These are phyloP conservation scores for Penstemon newberryi DNA, from an alignment of 257 asterid species.

Conservation along the genomic window DNA sequence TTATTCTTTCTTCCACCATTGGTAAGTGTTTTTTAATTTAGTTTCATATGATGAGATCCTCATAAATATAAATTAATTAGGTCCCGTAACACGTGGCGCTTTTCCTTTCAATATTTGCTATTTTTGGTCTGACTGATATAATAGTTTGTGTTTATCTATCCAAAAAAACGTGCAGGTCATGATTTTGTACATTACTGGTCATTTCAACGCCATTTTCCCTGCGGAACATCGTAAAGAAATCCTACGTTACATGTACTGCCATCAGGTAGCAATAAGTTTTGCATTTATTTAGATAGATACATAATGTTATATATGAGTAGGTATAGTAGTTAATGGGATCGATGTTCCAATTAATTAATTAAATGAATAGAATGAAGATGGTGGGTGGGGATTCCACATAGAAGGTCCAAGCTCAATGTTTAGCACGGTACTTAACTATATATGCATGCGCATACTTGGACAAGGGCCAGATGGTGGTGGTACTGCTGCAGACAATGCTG, in stretches of 20 bases:
- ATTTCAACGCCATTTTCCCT: conserved; percentile 55
- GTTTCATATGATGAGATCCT: not conserved
- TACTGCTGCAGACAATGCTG: conserved; percentile 34
- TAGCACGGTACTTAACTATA: conserved; percentile 63
- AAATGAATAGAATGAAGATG: conserved; percentile 60
- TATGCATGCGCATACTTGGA: conserved; percentile 70
- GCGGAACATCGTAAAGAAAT: conserved; percentile 66
- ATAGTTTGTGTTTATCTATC: too few species aligned
- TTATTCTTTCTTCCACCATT: conserved; percentile 81
- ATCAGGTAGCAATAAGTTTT: conserved; percentile 51
- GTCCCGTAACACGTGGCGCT: too few species aligned
- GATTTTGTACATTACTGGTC: conserved; percentile 62
- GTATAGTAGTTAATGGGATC: too few species aligned
- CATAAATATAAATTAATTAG: too few species aligned
- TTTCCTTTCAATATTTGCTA: too few species aligned
- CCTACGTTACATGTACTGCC: conserved; percentile 69
- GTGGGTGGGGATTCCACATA: conserved; percentile 83
- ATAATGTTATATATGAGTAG: too few species aligned
- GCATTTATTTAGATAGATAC: not conserved
- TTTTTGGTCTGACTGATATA: too few species aligned
- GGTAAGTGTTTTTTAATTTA: conserved; percentile 32
- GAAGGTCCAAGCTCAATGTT: conserved; percentile 85
- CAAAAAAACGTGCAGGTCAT: conserved; percentile 47
- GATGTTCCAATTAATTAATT: not conserved
- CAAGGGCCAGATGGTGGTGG: conserved; percentile 62